Evolutionary conservation across 202 grass and related monocot genomes (phyloP).

Genomic region (Eragrostis tef): DNA sequence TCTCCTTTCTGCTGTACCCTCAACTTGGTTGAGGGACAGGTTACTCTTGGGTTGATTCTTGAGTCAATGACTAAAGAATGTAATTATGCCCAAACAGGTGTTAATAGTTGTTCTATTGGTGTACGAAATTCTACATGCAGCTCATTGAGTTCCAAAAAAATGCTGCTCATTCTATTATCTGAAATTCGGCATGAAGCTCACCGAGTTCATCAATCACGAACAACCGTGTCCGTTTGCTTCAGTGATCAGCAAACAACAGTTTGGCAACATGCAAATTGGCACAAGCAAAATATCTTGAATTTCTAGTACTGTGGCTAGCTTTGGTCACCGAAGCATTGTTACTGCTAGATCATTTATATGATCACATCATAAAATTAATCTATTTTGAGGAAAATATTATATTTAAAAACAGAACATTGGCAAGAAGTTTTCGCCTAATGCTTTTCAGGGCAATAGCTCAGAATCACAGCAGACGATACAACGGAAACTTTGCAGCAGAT

Average conservation of each 20-base stretch:
- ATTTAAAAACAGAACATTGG: neutral
- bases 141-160: neutral
- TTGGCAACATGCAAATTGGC: neutral
- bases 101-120: neutral
- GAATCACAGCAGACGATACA: too few relatives aligned
- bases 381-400: neutral
- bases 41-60: neutral
- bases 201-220: neutral
- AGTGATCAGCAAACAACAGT: neutral
- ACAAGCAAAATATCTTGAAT: neutral
- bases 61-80: neutral
- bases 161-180: neutral
- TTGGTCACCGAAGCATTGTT: neutral
- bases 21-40: neutral
- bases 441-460: neutral
- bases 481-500: too few relatives aligned
- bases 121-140: neutral
- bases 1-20: neutral
- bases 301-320: neutral
- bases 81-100: neutral
- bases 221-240: neutral
- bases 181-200: too few relatives aligned
- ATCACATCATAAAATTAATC: neutral
- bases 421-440: neutral
- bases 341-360: neutral